A percentile compares a stretch with the other conserved stretches of the same genome.
Conservation (phyloP, 257 asterid genomes). For the Lithospermum erythrorhizon region DNA sequence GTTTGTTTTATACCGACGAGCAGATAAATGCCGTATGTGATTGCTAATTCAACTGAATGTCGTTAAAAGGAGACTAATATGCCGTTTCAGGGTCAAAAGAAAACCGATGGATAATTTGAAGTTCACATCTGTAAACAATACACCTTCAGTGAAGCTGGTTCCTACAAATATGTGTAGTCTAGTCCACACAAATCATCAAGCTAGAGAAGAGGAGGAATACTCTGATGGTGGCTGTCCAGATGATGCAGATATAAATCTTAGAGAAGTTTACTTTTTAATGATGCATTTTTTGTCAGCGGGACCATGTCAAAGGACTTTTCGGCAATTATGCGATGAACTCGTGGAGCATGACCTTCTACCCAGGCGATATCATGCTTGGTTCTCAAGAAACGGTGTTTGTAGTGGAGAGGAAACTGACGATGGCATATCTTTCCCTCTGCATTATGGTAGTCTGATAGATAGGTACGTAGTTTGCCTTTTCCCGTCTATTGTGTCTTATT, state of each 20-base stretch:
- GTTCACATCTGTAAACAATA: constrained; percentile 25
- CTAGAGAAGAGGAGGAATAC: constrained; percentile 42
- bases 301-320: constrained; percentile 69
- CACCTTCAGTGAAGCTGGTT: constrained; percentile 35
- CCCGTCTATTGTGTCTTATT: neutral
- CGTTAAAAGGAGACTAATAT: neutral
- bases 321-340: constrained; percentile 57
- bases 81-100: constrained; percentile 30
- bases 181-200: constrained; percentile 34
- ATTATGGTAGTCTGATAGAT: constrained; percentile 42
- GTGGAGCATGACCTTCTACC: constrained; percentile 83
- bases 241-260: constrained; percentile 62
- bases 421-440: constrained; percentile 63
- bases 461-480: constrained; percentile 31
- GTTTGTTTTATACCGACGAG: neutral
- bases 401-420: constrained; percentile 31
- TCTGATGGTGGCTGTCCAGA: constrained; percentile 30
- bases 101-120: constrained; percentile 46
- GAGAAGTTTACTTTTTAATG: constrained; percentile 79
- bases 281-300: constrained; percentile 93
- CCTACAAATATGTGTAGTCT: constrained; percentile 33
- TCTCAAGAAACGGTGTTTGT: constrained; percentile 47
- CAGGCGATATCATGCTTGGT: constrained; percentile 86
- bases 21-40: neutral
- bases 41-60: neutral